phyloP scores from a whole-genome alignment of 768 basidiomycete species.

The Pleurotus djamor region DNA sequence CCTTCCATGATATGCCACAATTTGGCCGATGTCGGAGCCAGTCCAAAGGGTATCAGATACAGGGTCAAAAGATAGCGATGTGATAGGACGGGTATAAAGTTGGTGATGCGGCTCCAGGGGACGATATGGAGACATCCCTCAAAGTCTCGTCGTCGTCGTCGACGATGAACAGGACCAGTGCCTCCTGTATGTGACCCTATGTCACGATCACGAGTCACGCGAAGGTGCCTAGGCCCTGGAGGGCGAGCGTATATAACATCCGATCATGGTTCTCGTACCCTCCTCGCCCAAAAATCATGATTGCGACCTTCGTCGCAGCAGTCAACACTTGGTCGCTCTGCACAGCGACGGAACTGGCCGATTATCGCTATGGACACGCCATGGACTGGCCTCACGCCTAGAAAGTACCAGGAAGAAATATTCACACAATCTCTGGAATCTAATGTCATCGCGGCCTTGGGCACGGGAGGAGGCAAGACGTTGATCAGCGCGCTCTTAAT shows the following conservation, averaged over 20 bases:
- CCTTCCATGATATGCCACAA: conserved; percentile 66
- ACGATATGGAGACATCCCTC: conserved; percentile 25
- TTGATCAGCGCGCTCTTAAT: conserved; percentile 74
- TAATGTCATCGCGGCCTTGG: conserved; percentile 74
- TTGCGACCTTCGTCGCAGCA: no score
- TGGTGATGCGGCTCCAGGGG: conserved; percentile 27
- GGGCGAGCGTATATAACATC: no score
- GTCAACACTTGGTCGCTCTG: no score
- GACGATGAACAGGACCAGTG: not conserved
- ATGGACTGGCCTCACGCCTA: not conserved
- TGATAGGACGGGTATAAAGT: conserved; percentile 50
- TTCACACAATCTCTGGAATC: conserved; percentile 29
- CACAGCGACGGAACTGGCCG: no score
- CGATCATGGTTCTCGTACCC: no score
- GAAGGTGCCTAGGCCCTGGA: no score
- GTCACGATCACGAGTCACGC: no score
- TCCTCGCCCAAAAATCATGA: no score
- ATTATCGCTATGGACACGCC: not conserved
- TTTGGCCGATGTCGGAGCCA: conserved; percentile 68
- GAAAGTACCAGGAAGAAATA: conserved; percentile 11
- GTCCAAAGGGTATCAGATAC: conserved; percentile 90
- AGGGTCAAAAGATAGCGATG: conserved; percentile 86
- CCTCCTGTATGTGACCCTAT: no score
- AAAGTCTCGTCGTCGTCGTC: not conserved
- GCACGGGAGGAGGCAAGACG: conserved; percentile 80